A percentile compares a stretch with the other conserved stretches of the same genome.
phyloP scores from a whole-genome alignment of 176 grass and related monocot genomes.

The Aechmea fasciata region DNA sequence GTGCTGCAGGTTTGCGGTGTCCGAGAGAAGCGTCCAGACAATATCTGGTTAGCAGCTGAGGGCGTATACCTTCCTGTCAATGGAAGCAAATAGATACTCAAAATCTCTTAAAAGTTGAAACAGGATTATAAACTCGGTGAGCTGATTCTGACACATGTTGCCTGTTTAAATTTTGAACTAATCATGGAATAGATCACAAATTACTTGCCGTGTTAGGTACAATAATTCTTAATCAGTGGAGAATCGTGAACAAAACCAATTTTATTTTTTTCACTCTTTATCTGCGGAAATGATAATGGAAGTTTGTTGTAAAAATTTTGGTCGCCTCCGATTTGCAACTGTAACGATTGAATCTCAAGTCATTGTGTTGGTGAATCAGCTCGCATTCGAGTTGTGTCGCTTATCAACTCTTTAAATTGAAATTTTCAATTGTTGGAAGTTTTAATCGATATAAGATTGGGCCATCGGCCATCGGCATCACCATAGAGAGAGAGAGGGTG shows the following conservation, averaged over 20 bases:
- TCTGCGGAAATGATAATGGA: no score
- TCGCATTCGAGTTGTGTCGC: no score
- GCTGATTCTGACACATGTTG: background rate
- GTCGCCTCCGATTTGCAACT: no score
- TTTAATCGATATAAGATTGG: no score
- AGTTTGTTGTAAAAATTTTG: no score
- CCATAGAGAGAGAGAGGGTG: no score
- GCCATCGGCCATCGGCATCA: no score
- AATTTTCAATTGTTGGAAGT: no score
- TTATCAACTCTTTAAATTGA: no score
- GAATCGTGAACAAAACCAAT: background rate
- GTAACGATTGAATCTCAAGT: no score
- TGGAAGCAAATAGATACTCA: conserved; percentile 37
- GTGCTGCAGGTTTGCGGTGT: conserved; percentile 56
- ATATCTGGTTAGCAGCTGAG: conserved; percentile 58
- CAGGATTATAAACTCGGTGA: background rate
- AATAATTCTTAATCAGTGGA: background rate
- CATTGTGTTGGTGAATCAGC: no score
- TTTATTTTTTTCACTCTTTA: no score
- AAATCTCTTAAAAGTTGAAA: background rate
- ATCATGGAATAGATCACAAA: background rate
- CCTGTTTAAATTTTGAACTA: background rate
- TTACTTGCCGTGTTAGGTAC: background rate
- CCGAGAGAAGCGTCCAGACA: conserved; percentile 45
- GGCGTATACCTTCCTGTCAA: conserved; percentile 51